These are phyloP conservation scores for Mucor plumbeus DNA, from an alignment of 371 early-diverging fungal genomes.

Conservation along the genomic window DNA sequence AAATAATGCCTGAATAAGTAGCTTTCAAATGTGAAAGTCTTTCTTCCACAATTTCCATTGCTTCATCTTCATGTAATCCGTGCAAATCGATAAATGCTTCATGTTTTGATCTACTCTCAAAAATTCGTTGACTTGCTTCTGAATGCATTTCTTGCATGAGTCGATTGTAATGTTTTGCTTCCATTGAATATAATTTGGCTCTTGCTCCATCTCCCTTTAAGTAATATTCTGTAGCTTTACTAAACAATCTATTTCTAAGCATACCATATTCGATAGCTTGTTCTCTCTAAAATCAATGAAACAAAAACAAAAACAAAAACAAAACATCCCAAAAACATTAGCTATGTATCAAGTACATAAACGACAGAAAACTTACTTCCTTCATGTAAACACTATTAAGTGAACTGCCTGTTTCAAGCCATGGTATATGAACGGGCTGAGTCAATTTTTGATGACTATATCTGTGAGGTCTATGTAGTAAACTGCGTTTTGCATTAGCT, in stretches of 20 bases:
- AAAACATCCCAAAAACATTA: no score
- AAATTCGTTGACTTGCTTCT: conserved; percentile 63
- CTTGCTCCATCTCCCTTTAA: conserved; percentile 59
- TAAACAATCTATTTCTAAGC: conserved; percentile 64
- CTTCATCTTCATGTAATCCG: conserved; percentile 67
- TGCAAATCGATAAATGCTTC: conserved; percentile 67
- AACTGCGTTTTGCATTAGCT: not conserved
- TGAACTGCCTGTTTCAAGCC: conserved; percentile 60
- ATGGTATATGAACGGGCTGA: conserved; percentile 56
- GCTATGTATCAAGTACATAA: no score
- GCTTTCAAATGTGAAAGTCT: conserved; percentile 42
- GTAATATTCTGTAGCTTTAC: conserved; percentile 60
- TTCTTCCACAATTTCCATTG: conserved; percentile 55
- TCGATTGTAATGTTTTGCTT: conserved; percentile 63
- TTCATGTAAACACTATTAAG: conserved; percentile 53
- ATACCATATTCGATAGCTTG: conserved; percentile 62
- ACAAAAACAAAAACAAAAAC: no score
- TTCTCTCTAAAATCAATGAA: conserved; percentile 33
- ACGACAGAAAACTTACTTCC: conserved; percentile 31
- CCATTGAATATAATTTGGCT: conserved; percentile 58
- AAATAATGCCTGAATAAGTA: conserved; percentile 45
- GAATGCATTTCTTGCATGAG: conserved; percentile 64
- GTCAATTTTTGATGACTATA: conserved; percentile 28
- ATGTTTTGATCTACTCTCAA: conserved; percentile 54
- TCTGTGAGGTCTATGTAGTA: conserved; percentile 5